A percentile compares a stretch with the other conserved stretches of the same genome.
phyloP scores from a whole-genome alignment of 2,329 filamentous ascomycete genomes.

The Myriosclerotinia duriaeana region DNA sequence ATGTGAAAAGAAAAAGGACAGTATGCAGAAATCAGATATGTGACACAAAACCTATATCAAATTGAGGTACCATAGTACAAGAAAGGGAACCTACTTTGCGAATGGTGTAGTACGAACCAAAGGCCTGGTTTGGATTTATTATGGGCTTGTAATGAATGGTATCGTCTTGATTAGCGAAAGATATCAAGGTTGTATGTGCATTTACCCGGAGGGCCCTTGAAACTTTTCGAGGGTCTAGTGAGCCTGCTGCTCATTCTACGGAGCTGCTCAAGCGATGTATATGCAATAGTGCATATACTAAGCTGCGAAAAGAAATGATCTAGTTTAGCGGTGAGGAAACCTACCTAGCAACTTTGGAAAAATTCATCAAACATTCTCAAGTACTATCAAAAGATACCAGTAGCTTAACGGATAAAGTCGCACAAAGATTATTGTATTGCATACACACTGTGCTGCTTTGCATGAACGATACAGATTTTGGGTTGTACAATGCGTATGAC shows the following conservation, averaged over 20 bases:
- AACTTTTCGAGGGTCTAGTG: conserved; percentile 14
- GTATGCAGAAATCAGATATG: conserved; percentile 11
- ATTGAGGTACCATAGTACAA: background rate
- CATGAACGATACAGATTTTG: conserved; percentile 24
- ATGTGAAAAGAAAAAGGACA: conserved; percentile 6
- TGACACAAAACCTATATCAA: conserved; percentile 18
- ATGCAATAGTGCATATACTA: conserved; percentile 8
- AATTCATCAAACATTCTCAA: conserved; percentile 11
- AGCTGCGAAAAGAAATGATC: conserved; percentile 9
- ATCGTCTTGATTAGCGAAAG: conserved; percentile 16
- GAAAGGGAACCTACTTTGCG: background rate
- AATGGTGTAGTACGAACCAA: conserved; percentile 18
- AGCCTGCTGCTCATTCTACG: conserved; percentile 11
- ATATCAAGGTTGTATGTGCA: conserved; percentile 7
- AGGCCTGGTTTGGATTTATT: conserved; percentile 17
- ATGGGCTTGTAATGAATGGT: conserved; percentile 13
- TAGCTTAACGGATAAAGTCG: conserved; percentile 21
- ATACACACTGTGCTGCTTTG: conserved; percentile 22
- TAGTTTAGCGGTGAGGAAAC: conserved; percentile 19
- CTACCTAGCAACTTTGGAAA: conserved; percentile 6
- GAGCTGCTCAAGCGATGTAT: conserved; percentile 11
- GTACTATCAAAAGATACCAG: conserved; percentile 15
- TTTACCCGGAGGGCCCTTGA: conserved; percentile 11
- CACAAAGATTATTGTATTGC: conserved; percentile 25
- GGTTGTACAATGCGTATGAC: conserved; percentile 21